Evolutionary conservation across 495 filamentous ascomycete species (phyloP).

Genomic region (Penicillium malachiteum): DNA sequence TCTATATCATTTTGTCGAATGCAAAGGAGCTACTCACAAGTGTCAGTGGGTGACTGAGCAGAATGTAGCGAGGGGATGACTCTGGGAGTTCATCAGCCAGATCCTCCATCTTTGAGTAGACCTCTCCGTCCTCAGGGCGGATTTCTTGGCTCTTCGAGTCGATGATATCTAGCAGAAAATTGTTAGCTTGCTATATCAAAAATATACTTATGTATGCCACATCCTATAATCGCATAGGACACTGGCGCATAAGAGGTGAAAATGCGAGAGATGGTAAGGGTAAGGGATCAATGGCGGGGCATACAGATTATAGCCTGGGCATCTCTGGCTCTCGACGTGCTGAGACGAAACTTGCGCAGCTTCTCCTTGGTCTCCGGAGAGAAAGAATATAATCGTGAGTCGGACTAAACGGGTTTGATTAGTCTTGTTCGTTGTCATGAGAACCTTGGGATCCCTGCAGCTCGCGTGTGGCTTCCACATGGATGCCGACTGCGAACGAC

Average conservation of each 20-base stretch:
- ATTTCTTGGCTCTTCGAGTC: constrained; percentile 87
- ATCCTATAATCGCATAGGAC: background rate
- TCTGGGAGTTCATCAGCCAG: constrained; percentile 91
- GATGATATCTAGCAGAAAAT: constrained; percentile 51
- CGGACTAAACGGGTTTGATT: constrained; percentile 57
- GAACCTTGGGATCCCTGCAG: background rate
- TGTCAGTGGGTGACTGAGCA: constrained; percentile 86
- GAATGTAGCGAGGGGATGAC: constrained; percentile 80
- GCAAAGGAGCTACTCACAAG: constrained; percentile 53
- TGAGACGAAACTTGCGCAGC: constrained; percentile 88
- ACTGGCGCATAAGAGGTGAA: no score
- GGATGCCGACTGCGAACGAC: background rate
- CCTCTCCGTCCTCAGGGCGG: constrained; percentile 66
- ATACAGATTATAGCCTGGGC: constrained; percentile 93
- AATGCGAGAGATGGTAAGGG: background rate
- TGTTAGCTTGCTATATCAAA: background rate
- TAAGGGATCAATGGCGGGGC: constrained; percentile 27
- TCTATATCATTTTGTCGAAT: background rate
- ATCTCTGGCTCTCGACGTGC: constrained; percentile 81
- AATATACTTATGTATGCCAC: background rate
- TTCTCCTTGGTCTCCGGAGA: constrained; percentile 81
- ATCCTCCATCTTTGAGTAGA: constrained; percentile 76
- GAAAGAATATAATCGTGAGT: constrained; percentile 90
- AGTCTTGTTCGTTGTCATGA: background rate
- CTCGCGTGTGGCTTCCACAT: background rate